Evolutionary conservation across 164 flowering plant genomes (phyloP).

Genomic region (Tetracentron sinense): DNA sequence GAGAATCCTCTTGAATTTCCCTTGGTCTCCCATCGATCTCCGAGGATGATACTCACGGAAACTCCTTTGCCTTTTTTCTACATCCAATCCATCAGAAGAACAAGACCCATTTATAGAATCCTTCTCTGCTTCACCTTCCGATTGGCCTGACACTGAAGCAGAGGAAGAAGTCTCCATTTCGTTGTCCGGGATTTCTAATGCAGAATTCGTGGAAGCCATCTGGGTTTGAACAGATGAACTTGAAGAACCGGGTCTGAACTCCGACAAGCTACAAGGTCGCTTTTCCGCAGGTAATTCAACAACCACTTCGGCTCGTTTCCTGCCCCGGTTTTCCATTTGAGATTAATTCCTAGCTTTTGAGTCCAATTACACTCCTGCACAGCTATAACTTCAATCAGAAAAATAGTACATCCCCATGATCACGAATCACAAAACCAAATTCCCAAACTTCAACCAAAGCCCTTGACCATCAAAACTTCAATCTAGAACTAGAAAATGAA

Average conservation of each 20-base stretch:
- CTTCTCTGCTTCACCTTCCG: conserved; percentile 55
- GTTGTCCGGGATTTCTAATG: conserved; percentile 31
- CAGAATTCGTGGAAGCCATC: conserved; percentile 22
- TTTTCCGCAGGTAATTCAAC: conserved; percentile 85
- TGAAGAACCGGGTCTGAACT: conserved; percentile 57
- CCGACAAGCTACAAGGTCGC: conserved; percentile 68
- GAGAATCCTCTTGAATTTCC: conserved; percentile 41
- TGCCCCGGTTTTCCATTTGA: conserved; percentile 67
- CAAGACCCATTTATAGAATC: conserved; percentile 55
- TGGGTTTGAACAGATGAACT: conserved; percentile 35
- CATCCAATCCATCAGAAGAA: conserved; percentile 58
- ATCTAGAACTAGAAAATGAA: too few relatives aligned
- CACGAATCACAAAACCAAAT: neutral
- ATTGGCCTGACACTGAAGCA: conserved; percentile 50
- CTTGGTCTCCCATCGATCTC: conserved; percentile 40
- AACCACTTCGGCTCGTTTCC: conserved; percentile 52
- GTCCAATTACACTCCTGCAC: neutral
- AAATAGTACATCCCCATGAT: neutral
- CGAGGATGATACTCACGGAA: conserved; percentile 39
- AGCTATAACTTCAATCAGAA: neutral
- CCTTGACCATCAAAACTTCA: too few relatives aligned
- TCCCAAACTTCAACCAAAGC: too few relatives aligned
- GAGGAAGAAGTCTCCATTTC: conserved; percentile 72
- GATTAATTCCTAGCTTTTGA: neutral
- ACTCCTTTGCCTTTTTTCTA: conserved; percentile 24